phyloP scores from a whole-genome alignment of 345 rosid species.

The Eucalyptus tenuipes region DNA sequence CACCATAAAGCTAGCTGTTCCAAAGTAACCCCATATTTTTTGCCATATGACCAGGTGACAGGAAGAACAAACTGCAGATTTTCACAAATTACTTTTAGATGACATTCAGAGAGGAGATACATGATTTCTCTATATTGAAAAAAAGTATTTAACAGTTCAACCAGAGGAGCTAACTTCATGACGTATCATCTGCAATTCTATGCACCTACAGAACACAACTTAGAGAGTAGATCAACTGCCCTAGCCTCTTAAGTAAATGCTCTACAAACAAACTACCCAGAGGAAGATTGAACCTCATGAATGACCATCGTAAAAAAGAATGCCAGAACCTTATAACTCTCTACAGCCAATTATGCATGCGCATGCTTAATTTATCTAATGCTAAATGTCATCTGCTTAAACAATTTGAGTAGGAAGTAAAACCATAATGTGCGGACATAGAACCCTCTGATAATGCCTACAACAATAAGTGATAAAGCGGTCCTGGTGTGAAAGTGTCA shows the following conservation, averaged over 20 bases:
- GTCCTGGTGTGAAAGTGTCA: not conserved
- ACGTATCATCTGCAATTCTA: not conserved
- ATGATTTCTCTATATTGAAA: not conserved
- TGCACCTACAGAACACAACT: not conserved
- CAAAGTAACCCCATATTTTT: constrained; percentile 53
- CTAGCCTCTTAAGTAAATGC: not conserved
- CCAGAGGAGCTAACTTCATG: not conserved
- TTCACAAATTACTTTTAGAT: constrained; percentile 7
- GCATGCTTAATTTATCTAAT: not conserved
- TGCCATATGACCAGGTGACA: constrained; percentile 81
- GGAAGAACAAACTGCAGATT: constrained; percentile 84
- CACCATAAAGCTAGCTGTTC: constrained; percentile 77
- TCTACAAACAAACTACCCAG: not conserved
- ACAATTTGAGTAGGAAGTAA: not conserved
- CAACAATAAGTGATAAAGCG: not conserved
- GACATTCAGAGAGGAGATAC: not conserved
- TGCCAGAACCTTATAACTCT: not conserved
- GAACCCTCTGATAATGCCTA: not conserved
- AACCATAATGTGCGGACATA: not conserved
- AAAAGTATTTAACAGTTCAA: not conserved
- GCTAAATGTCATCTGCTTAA: not conserved
- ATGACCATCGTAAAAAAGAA: not conserved
- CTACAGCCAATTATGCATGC: not conserved
- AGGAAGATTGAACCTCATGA: not conserved
- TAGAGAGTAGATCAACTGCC: not conserved